Conservation (phyloP, 31 red algal genomes). For the Odonthalia washingtoniensis region DNA sequence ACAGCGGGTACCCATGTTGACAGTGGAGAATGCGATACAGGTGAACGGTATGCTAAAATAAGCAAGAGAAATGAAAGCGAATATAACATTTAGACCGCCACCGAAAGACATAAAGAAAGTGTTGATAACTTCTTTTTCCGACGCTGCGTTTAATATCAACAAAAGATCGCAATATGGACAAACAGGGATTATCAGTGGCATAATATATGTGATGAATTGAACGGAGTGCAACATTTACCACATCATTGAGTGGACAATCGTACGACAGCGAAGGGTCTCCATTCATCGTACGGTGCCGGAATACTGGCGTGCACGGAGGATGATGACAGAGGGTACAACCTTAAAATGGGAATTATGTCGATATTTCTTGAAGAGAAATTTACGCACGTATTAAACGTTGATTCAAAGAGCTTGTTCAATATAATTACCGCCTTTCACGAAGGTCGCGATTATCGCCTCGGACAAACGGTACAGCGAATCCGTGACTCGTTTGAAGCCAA, state of each 20-base stretch:
- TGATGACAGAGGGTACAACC: constrained; percentile 14
- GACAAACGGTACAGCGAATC: constrained; percentile 19
- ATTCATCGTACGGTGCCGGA: constrained; percentile 28
- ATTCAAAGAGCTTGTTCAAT: constrained; percentile 13
- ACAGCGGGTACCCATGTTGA: background rate
- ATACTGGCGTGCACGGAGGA: background rate
- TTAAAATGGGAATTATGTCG: constrained; percentile 3
- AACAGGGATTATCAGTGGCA: background rate
- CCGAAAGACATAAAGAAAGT: background rate
- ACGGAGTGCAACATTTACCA: background rate
- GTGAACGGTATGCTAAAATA: background rate
- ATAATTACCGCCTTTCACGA: constrained; percentile 29
- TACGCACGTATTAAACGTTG: constrained; percentile 10
- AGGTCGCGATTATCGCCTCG: background rate
- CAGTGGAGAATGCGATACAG: background rate
- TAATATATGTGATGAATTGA: too few species aligned
- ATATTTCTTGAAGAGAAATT: constrained; percentile 5
- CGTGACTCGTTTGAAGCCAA: too few species aligned
- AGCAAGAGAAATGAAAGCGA: background rate
- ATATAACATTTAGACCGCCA: background rate
- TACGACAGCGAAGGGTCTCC: background rate
- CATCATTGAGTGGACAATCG: background rate
- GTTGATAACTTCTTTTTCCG: background rate
- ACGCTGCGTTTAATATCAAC: background rate
- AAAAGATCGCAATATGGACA: background rate